These are phyloP conservation scores for Liriodendron chinense DNA, from an alignment of 164 flowering plant genomes.

Conservation along the genomic window DNA sequence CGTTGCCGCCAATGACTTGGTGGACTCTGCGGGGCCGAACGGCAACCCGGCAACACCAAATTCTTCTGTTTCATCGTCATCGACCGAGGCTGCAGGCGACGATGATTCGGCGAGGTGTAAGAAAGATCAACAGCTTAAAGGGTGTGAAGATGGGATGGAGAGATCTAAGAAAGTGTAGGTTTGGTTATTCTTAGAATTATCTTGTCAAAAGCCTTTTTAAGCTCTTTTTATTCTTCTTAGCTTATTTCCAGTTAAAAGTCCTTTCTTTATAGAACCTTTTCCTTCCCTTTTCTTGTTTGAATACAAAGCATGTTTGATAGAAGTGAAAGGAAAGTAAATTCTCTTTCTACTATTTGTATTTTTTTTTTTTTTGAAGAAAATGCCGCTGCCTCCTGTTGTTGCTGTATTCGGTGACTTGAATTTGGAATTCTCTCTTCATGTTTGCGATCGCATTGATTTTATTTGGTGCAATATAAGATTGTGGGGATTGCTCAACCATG, in stretches of 20 bases:
- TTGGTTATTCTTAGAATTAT: neutral
- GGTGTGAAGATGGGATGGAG: slow-evolving; percentile 39
- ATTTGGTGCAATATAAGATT: neutral
- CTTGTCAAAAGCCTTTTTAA: neutral
- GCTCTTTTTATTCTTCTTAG: neutral
- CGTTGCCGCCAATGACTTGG: slow-evolving; percentile 11
- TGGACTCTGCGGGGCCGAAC: slow-evolving; percentile 7
- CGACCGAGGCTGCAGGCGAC: slow-evolving; percentile 47
- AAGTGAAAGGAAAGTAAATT: neutral
- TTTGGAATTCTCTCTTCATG: neutral
- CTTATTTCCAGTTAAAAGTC: neutral
- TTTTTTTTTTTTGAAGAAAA: too few relatives aligned
- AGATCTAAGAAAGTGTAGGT: slow-evolving; percentile 50
- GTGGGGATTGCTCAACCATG: neutral
- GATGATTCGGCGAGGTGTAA: slow-evolving; percentile 37
- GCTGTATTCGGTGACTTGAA: neutral
- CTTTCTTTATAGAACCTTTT: too few relatives aligned
- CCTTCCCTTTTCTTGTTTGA: neutral
- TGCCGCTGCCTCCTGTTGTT: too few relatives aligned
- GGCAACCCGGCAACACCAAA: slow-evolving; percentile 38
- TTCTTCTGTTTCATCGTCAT: slow-evolving; percentile 58
- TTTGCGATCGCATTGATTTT: neutral
- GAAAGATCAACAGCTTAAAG: slow-evolving; percentile 30
- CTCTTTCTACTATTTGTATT: too few relatives aligned
- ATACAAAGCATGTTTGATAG: neutral